Evolutionary conservation across 202 grass and related monocot species (phyloP).

Genomic region (Elaeis oleifera): DNA sequence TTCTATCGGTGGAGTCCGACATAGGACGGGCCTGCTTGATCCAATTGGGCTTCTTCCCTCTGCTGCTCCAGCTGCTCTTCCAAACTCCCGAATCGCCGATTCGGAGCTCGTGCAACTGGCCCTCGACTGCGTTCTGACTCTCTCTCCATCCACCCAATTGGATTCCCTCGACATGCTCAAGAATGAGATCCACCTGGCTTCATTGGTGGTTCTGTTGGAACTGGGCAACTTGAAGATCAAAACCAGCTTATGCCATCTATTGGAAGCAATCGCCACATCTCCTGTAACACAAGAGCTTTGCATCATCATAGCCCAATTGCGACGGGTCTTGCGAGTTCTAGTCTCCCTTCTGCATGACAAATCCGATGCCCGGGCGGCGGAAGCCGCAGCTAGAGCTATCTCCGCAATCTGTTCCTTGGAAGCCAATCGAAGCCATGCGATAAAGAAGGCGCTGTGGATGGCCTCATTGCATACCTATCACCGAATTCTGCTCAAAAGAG

Average conservation of each 20-base stretch:
- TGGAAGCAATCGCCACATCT: constrained; percentile 51
- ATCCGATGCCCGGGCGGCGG: constrained; percentile 20
- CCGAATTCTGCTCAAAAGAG: constrained; percentile 7
- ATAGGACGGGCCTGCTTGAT: constrained; percentile 62
- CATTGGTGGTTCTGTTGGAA: constrained; percentile 45
- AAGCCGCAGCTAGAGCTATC: constrained; percentile 46
- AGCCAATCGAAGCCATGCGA: constrained; percentile 38
- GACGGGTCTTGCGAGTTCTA: constrained; percentile 43
- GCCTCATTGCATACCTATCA: constrained; percentile 47
- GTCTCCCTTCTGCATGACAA: constrained; percentile 36
- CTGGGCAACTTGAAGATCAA: constrained; percentile 32
- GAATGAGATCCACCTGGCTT: constrained; percentile 34
- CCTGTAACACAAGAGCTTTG: constrained; percentile 32
- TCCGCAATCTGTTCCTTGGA: constrained; percentile 38
- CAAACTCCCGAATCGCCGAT: background rate
- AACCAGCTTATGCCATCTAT: constrained; percentile 40
- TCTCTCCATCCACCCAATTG: constrained; percentile 40
- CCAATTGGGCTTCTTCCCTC: constrained; percentile 60
- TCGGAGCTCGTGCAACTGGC: constrained; percentile 31
- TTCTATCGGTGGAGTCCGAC: constrained; percentile 70
- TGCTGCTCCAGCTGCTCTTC: constrained; percentile 64
- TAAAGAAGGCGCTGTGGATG: constrained; percentile 46
- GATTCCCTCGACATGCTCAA: constrained; percentile 62
- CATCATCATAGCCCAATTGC: constrained; percentile 32
- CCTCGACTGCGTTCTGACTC: constrained; percentile 53